Evolutionary conservation across 2,329 filamentous ascomycete genomes (phyloP), one percentile per base, ranked within the genome.

Genomic region (Diaporthe citri): DNA sequence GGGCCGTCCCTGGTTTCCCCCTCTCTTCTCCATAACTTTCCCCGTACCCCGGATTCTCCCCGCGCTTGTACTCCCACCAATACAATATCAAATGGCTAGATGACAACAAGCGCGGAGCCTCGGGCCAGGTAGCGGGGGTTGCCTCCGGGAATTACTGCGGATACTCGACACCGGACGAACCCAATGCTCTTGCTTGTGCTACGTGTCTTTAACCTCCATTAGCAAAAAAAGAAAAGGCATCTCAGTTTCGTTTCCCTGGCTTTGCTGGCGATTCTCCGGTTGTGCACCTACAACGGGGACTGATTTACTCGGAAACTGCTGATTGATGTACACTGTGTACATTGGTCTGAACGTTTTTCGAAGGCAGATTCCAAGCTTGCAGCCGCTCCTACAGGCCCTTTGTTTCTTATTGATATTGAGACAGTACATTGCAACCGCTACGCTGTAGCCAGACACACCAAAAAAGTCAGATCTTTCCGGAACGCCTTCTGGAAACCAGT

Each of bases 51-150:
- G 60, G 28, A 51, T 34, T 36, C 28, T 51, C 60, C 20, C 43
- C 60, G 28, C 60, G 34, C 25, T 4, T 34, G 7, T 20, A 9
- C 7, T 22, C 41, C 34, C 39, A 48, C 25, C 17, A 51, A 20
- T 36, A 51, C 31, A 36, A 34, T 22, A 5, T 13, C 60, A 64
- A 15, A 20, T 8, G 4, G 9, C 17, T n/a, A 64, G 5, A 34
- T 66, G 60, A 36, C 60, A 66, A 51, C 28, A 25, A 36, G 10
- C 20, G 12, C 43, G 43, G 60, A 6, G 43, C 12, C 60, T 34
- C 43, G 60, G 60, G 20, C 28, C 20, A 66, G 51, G 60, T 66
- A 66, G 5, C 60, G 43, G 60, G 51, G 43, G 43, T 66, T 66
- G 41, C 3, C 10, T 25, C 60, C 43, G 43, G 1, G 20, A 43